phyloP scores from a whole-genome alignment of 345 rosid species.

The Eucalyptus pauciflora region DNA sequence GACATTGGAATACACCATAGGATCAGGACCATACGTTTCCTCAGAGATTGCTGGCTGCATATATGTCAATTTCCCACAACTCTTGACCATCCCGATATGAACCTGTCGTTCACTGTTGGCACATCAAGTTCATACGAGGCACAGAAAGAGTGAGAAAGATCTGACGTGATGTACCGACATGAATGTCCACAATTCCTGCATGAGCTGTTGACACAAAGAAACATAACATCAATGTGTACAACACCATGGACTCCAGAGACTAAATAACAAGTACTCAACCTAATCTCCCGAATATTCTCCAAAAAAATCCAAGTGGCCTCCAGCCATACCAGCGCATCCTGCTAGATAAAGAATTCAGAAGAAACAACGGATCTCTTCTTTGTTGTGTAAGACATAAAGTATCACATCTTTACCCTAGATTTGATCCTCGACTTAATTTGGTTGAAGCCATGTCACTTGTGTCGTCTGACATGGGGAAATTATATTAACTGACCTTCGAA shows the following conservation, averaged over 20 bases:
- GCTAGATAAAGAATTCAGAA: background rate
- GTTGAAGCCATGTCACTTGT: background rate
- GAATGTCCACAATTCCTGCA: background rate
- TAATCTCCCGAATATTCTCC: background rate
- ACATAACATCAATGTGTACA: background rate
- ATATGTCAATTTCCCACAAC: background rate
- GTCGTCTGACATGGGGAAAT: background rate
- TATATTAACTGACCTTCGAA: background rate
- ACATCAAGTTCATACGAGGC: background rate
- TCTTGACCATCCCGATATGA: background rate
- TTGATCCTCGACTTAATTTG: background rate
- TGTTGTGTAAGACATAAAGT: background rate
- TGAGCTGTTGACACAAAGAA: background rate
- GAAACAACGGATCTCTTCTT: background rate
- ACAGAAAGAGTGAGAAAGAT: background rate
- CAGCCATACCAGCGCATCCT: background rate
- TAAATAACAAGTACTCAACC: background rate
- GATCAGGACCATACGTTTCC: background rate
- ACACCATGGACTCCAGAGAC: background rate
- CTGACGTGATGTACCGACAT: background rate
- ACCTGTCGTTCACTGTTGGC: background rate
- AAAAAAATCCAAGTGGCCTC: background rate
- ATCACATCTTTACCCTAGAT: background rate
- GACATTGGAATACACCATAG: background rate
- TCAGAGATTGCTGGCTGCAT: background rate